A percentile compares a stretch with the other conserved stretches of the same genome.
These are phyloP conservation scores for Penicillium diatomitis DNA, from an alignment of 495 filamentous ascomycete species.

Conservation along the genomic window DNA sequence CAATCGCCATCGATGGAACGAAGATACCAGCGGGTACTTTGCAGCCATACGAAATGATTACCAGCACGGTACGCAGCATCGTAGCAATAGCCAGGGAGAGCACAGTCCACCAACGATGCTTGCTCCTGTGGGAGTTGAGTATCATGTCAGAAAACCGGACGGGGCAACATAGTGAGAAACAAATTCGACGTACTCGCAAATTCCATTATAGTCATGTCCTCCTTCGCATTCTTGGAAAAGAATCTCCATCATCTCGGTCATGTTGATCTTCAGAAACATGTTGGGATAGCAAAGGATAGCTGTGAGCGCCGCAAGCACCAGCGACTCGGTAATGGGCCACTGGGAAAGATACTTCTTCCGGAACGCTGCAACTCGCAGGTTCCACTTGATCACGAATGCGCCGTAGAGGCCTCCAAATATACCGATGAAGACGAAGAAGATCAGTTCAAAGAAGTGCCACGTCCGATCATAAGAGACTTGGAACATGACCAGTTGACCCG, in stretches of 20 bases:
- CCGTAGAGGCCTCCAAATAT: conserved; percentile 94
- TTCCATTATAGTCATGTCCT: conserved; percentile 78
- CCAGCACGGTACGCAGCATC: conserved; percentile 67
- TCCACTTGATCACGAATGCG: conserved; percentile 98
- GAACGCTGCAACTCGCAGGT: conserved; percentile 81
- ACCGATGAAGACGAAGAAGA: conserved; percentile 88
- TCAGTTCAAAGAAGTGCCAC: conserved; percentile 95
- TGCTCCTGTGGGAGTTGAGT: conserved; percentile 20
- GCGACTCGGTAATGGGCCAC: conserved; percentile 82
- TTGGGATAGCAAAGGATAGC: conserved; percentile 94
- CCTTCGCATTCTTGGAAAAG: conserved; percentile 93
- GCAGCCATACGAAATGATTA: conserved; percentile 96
- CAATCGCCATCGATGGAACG: conserved; percentile 95
- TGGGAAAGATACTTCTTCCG: conserved; percentile 86
- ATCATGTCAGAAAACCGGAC: conserved; percentile 8
- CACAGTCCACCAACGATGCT: conserved; percentile 70
- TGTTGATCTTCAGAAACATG: conserved; percentile 91
- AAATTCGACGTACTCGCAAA: conserved; percentile 61
- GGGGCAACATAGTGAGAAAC: too few relatives aligned
- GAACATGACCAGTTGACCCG: conserved; percentile 99
- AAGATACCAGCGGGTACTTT: conserved; percentile 98
- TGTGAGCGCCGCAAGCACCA: conserved; percentile 70
- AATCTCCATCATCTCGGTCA: conserved; percentile 99
- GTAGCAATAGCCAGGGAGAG: conserved; percentile 74
- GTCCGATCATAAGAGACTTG: conserved; percentile 91